A percentile compares a stretch with the other conserved stretches of the same genome.
phyloP scores from a whole-genome alignment of 108 stramenopile genomes.

The Skeletonema grethae region DNA sequence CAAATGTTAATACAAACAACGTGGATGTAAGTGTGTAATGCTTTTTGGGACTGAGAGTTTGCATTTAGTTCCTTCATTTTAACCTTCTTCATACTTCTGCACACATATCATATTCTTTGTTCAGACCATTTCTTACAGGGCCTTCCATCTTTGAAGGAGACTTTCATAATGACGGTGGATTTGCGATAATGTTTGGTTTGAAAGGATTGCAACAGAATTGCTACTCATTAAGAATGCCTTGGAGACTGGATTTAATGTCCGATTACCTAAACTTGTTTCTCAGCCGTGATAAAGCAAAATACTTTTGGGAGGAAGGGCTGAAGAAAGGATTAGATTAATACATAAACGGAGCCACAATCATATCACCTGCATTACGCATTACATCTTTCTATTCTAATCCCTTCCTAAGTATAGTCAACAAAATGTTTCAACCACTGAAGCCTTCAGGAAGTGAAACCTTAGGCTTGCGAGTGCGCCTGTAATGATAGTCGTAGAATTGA shows the following conservation, averaged over 20 bases:
- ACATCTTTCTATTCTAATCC: neutral
- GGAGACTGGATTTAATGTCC: neutral
- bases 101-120: no score
- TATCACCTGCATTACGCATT: neutral
- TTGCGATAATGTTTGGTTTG: no score
- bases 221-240: no score
- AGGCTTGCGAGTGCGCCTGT: conserved; percentile 85
- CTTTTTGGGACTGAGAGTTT: no score
- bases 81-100: no score
- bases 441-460: conserved; percentile 51
- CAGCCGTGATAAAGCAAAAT: conserved; percentile 11
- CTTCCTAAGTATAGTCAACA: neutral
- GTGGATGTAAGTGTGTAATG: no score
- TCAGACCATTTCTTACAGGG: no score
- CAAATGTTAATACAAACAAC: no score
- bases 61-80: no score
- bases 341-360: neutral
- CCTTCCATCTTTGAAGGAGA: no score
- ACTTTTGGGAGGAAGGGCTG: conserved; percentile 40
- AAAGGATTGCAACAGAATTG: no score
- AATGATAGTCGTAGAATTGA: conserved; percentile 90
- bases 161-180: no score
- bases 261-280: conserved; percentile 35
- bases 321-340: conserved; percentile 10
- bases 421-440: conserved; percentile 9